A percentile compares a stretch with the other conserved stretches of the same genome.
Conservation (phyloP, 495 filamentous ascomycete species). For the Penicillium desertorum region DNA sequence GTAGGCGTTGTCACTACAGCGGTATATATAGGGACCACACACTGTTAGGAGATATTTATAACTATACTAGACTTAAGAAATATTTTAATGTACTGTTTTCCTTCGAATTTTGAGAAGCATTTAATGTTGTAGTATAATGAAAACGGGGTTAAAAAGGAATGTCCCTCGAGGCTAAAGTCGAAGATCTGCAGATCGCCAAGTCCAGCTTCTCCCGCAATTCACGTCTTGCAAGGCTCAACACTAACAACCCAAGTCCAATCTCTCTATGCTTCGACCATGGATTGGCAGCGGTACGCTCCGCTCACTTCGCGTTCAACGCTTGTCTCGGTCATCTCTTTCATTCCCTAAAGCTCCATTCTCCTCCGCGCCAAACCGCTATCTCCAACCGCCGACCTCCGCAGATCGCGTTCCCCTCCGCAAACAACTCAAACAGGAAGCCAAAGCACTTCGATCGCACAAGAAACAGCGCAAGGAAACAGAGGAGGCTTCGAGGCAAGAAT, state of each 20-base stretch:
- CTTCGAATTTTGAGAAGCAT: too few relatives aligned
- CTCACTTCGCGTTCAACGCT: constrained; percentile 20
- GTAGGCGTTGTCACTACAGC: too few relatives aligned
- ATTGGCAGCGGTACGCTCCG: constrained; percentile 33
- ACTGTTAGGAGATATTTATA: too few relatives aligned
- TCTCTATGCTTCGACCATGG: constrained; percentile 42
- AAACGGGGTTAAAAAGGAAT: too few relatives aligned
- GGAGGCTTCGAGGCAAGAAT: constrained; percentile 48
- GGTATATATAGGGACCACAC: too few relatives aligned
- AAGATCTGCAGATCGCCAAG: constrained; percentile 22
- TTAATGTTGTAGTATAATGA: too few relatives aligned
- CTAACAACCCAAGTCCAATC: background rate
- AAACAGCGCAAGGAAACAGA: constrained; percentile 39
- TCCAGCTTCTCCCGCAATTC: constrained; percentile 14
- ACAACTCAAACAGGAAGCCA: constrained; percentile 71
- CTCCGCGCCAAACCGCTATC: constrained; percentile 19
- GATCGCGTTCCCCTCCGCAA: constrained; percentile 63
- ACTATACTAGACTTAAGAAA: too few relatives aligned
- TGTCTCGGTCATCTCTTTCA: constrained; percentile 11
- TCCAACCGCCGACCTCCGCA: constrained; percentile 27
- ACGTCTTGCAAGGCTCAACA: background rate
- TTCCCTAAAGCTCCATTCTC: constrained; percentile 12
- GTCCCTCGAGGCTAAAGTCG: background rate
- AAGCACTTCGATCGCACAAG: constrained; percentile 43
- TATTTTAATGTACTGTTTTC: too few relatives aligned